Evolutionary conservation across 495 filamentous ascomycete genomes (phyloP), one percentile per base, ranked within the genome.

Genomic region (Penicillium taxi): DNA sequence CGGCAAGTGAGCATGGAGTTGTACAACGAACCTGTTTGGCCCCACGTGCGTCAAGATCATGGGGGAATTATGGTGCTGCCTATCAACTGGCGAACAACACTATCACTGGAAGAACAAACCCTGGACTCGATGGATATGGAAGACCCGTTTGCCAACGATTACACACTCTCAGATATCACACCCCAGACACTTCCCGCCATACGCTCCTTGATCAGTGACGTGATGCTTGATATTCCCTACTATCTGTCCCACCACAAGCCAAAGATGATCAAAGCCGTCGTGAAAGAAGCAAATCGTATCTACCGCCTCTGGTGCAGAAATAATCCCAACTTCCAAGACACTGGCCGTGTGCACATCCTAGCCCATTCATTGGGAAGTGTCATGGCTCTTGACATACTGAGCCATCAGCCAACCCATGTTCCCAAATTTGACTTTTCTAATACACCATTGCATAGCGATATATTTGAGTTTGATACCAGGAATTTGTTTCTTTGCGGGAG

Each of bases 171-270:
- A 43, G 88, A 96, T 53, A 95, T 98, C 44, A 95, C 91, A 3
- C 88, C 86, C 0, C 72, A 79, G n/a, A 85, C 86, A 0, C 82
- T 98, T 31, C 86, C 90, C 1, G 84, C 84, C 4, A 81, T 98
- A 0, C 79, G 91, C 7, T 84, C 82, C 45, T 72, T 98, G 45
- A 88, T 98, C 42, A 88, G 83, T 36, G 91, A 98, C 55, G 87
- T 98, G 37, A 94, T 98, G 85, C 77, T 95, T 4, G 91, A 98
- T 53, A 86, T 98, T 22, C 91, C 91, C 0, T 95, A 94, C 48
- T 98, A 96, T 59, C 76, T 98, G 44, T 95, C 89, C 1, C 84
- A 91, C 47, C 91, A 95, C 59, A 91, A 96, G 47, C 78, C 81
- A 1, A 94, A 86, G 60, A 96, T 98, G 88, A 80, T 94, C 18